Conservation (phyloP, 352 stramenopile genomes). For the Aphanomyces stellatus region DNA sequence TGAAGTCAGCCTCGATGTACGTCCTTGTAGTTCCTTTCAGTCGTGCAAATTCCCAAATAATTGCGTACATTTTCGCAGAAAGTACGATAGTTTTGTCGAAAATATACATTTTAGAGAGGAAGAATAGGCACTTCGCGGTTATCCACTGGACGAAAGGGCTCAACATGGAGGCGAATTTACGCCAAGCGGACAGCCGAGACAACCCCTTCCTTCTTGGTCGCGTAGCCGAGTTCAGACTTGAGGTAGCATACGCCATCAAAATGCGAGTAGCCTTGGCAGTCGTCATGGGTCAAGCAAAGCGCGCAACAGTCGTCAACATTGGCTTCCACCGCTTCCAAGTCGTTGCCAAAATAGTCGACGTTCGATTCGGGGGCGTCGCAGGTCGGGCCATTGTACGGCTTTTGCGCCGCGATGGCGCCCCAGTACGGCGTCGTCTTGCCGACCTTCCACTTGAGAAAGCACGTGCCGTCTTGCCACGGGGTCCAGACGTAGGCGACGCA, state of each 20-base stretch:
- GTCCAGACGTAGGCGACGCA: background rate
- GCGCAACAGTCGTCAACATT: background rate
- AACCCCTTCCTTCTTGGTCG: background rate
- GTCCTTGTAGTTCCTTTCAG: too few relatives aligned
- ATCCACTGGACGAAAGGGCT: too few relatives aligned
- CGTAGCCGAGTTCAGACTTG: background rate
- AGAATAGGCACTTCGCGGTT: too few relatives aligned
- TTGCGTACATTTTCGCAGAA: too few relatives aligned
- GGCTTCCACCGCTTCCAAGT: background rate
- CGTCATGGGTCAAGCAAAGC: background rate
- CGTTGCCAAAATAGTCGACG: slow-evolving; percentile 24
- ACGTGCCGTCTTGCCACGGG: too few relatives aligned
- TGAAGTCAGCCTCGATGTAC: too few relatives aligned
- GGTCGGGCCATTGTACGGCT: background rate
- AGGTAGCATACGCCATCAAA: background rate
- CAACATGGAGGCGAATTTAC: too few relatives aligned
- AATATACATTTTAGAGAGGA: too few relatives aligned
- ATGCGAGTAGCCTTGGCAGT: background rate
- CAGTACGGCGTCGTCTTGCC: background rate
- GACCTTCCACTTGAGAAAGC: background rate
- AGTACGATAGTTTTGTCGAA: too few relatives aligned
- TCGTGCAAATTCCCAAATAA: too few relatives aligned
- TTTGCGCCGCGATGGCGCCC: background rate
- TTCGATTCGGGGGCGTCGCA: background rate
- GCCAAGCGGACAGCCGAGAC: background rate